phyloP scores from a whole-genome alignment of 2,329 filamentous ascomycete genomes.

The Fusarium piperis region DNA sequence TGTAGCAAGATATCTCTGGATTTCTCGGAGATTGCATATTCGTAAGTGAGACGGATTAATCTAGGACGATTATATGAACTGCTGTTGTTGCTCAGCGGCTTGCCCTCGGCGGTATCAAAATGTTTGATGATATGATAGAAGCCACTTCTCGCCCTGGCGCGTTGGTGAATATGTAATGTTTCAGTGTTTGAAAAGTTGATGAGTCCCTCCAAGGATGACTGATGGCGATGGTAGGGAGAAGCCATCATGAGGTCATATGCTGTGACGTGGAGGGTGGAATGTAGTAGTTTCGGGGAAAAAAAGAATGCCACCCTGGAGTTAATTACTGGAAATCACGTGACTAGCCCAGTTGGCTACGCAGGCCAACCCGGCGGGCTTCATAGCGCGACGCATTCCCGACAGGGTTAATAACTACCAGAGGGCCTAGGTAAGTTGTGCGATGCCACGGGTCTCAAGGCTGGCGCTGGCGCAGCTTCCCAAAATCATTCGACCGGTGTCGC shows the following conservation, averaged over 20 bases:
- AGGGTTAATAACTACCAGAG: neutral
- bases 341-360: neutral
- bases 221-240: neutral
- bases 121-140: neutral
- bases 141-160: neutral
- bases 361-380: neutral
- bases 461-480: no score
- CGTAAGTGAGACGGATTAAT: neutral
- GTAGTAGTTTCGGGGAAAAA: neutral
- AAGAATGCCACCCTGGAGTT: neutral
- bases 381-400: neutral
- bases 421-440: neutral
- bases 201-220: neutral
- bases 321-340: neutral
- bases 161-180: neutral
- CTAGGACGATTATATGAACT: neutral
- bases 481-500: no score
- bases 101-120: neutral
- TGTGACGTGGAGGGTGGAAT: neutral
- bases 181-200: neutral
- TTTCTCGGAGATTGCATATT: neutral
- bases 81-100: neutral
- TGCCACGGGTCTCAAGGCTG: no score
- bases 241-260: neutral
- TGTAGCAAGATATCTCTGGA: neutral